A percentile compares a stretch with the other conserved stretches of the same genome.
phyloP scores from a whole-genome alignment of 1,284 basidiomycete genomes.

The Volvariella surrecta region DNA sequence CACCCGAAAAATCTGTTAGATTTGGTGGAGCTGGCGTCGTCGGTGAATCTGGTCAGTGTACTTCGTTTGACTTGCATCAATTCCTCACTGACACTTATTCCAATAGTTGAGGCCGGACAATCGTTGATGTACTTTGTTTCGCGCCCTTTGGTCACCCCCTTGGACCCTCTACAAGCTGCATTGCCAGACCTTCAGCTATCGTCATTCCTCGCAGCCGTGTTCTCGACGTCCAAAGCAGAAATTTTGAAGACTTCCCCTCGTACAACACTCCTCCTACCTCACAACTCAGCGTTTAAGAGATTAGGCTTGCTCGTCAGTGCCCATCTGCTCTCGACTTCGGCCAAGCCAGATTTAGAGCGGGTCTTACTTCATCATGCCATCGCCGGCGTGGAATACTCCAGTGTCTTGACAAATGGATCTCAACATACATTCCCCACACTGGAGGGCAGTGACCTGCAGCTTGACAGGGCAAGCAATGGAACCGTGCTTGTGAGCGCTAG shows the following conservation, averaged over 20 bases:
- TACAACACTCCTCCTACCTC: slow-evolving; percentile 83
- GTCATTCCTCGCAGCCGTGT: slow-evolving; percentile 84
- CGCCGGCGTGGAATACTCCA: slow-evolving; percentile 68
- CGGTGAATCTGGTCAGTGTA: slow-evolving; percentile 61
- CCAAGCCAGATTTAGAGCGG: slow-evolving; percentile 72
- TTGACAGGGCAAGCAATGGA: slow-evolving; percentile 43
- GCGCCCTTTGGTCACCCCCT: slow-evolving; percentile 74
- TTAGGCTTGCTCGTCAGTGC: slow-evolving; percentile 82
- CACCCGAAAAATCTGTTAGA: slow-evolving; percentile 49
- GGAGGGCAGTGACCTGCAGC: slow-evolving; percentile 65
- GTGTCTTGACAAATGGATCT: slow-evolving; percentile 52
- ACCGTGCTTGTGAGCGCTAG: slow-evolving; percentile 49
- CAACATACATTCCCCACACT: slow-evolving; percentile 63
- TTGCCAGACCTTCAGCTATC: slow-evolving; percentile 81
- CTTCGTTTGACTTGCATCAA: slow-evolving; percentile 5
- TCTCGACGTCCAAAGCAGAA: slow-evolving; percentile 76
- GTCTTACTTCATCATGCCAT: slow-evolving; percentile 86
- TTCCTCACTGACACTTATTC: background rate
- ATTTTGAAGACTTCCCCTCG: slow-evolving; percentile 58
- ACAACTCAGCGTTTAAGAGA: slow-evolving; percentile 80
- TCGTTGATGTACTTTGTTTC: slow-evolving; percentile 89
- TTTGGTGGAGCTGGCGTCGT: slow-evolving; percentile 84
- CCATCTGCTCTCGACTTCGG: slow-evolving; percentile 72
- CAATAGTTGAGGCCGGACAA: slow-evolving; percentile 62
- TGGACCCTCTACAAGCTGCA: slow-evolving; percentile 76